These are phyloP conservation scores for Gaeumannomyces tritici DNA, from an alignment of 2,329 filamentous ascomycete species.

Conservation along the genomic window DNA sequence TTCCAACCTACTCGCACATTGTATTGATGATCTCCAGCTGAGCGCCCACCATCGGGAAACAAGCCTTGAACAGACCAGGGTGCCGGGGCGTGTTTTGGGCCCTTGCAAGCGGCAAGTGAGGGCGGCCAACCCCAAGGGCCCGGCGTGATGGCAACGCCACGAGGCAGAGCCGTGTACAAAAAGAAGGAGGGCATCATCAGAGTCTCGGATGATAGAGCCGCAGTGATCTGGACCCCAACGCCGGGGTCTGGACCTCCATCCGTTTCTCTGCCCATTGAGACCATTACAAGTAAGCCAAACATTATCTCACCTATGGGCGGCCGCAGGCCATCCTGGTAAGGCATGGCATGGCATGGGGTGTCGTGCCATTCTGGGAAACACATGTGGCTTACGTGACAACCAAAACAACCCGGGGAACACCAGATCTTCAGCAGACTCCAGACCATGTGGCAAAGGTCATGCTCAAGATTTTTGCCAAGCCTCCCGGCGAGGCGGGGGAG, in stretches of 20 bases:
- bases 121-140: neutral
- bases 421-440: constrained; percentile 94
- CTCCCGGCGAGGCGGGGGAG: constrained; percentile 40
- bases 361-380: neutral
- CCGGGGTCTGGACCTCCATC: constrained; percentile 51
- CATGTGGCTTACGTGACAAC: neutral
- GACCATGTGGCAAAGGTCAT: constrained; percentile 83
- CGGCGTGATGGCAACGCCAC: constrained; percentile 43
- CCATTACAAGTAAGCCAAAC: constrained; percentile 65
- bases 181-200: constrained; percentile 87
- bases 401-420: constrained; percentile 2
- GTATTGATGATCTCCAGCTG: neutral
- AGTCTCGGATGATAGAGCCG: constrained; percentile 62
- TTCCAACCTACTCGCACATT: neutral
- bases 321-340: neutral
- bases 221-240: constrained; percentile 72
- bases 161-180: constrained; percentile 72
- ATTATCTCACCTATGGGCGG: neutral
- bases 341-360: neutral
- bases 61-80: too few species aligned
- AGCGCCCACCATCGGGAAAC: neutral
- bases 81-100: neutral
- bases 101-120: neutral
- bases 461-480: constrained; percentile 79
- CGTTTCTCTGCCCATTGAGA: constrained; percentile 60